phyloP scores from a whole-genome alignment of 2,329 filamentous ascomycete genomes.

The Orbilia quercus region DNA sequence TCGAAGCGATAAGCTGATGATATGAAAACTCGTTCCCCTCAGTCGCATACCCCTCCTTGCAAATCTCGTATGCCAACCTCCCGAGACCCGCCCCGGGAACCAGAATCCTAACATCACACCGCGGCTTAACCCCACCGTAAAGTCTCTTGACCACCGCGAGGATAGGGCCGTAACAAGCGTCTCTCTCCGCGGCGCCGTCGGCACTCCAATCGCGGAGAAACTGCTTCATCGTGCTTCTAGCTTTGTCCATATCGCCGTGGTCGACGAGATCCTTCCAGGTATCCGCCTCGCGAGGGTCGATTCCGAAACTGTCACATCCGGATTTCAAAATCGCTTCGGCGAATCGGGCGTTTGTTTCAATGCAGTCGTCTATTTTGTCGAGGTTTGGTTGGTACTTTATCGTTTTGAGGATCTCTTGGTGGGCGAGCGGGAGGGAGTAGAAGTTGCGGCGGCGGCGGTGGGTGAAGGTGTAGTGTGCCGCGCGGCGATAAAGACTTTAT shows the following conservation, averaged over 20 bases:
- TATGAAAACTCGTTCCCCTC: constrained; percentile 81
- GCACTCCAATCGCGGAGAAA: constrained; percentile 94
- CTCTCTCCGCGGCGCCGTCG: constrained; percentile 78
- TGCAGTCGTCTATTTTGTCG: constrained; percentile 82
- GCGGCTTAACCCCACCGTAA: constrained; percentile 59
- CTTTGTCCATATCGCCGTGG: constrained; percentile 83
- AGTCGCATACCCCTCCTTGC: constrained; percentile 71
- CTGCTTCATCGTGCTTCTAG: constrained; percentile 88
- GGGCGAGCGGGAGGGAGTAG: constrained; percentile 84
- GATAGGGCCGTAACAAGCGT: constrained; percentile 81
- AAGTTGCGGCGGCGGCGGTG: constrained; percentile 91
- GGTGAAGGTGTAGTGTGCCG: constrained; percentile 88
- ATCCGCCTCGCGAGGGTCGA: constrained; percentile 62
- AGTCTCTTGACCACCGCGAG: constrained; percentile 70
- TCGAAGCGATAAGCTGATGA: constrained; percentile 90
- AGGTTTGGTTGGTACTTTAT: constrained; percentile 86
- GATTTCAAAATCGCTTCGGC: constrained; percentile 79
- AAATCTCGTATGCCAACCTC: constrained; percentile 88
- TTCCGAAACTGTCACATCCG: constrained; percentile 75
- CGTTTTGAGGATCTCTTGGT: constrained; percentile 83
- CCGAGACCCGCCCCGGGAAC: constrained; percentile 92
- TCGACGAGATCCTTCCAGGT: constrained; percentile 79
- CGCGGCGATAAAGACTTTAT: constrained; percentile 60
- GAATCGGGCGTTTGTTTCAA: constrained; percentile 86
- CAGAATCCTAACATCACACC: constrained; percentile 71